Conservation (phyloP, 2,329 filamentous ascomycete species). For the Scortechinia acanthostroma region DNA sequence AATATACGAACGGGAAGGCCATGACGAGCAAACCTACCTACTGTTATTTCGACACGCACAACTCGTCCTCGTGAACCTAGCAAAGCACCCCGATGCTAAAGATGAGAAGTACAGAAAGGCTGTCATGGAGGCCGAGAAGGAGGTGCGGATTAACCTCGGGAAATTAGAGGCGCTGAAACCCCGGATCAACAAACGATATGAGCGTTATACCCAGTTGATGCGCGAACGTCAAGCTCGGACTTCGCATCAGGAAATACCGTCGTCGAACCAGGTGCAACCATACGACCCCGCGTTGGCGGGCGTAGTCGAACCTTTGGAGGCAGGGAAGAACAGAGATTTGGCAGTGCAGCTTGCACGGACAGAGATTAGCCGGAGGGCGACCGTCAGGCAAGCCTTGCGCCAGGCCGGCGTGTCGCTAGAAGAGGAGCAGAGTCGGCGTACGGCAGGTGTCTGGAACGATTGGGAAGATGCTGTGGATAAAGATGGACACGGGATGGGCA, state of each 20-base stretch:
- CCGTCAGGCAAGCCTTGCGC: neutral
- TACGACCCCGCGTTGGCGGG: neutral
- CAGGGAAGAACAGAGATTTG: neutral
- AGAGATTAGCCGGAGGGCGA: neutral
- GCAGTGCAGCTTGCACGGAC: neutral
- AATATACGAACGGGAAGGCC: slow-evolving; percentile 78
- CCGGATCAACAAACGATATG: slow-evolving; percentile 1
- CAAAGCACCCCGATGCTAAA: slow-evolving; percentile 69
- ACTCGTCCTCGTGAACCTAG: slow-evolving; percentile 72
- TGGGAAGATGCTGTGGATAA: neutral
- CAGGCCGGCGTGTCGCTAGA: neutral
- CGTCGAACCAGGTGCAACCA: too few species aligned
- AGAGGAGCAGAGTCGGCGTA: neutral
- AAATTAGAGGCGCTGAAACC: slow-evolving; percentile 73
- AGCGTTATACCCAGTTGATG: neutral
- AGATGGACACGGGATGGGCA: neutral
- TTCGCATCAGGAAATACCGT: neutral
- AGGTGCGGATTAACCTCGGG: slow-evolving; percentile 67
- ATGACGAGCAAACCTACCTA: slow-evolving; percentile 81
- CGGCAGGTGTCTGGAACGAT: neutral
- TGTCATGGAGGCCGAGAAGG: slow-evolving; percentile 37
- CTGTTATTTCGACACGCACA: slow-evolving; percentile 83
- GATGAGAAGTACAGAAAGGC: slow-evolving; percentile 54
- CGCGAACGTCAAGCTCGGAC: neutral
- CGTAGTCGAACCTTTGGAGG: neutral